phyloP scores from a whole-genome alignment of 2,329 filamentous ascomycete species.

The Colletotrichum gigasporum region DNA sequence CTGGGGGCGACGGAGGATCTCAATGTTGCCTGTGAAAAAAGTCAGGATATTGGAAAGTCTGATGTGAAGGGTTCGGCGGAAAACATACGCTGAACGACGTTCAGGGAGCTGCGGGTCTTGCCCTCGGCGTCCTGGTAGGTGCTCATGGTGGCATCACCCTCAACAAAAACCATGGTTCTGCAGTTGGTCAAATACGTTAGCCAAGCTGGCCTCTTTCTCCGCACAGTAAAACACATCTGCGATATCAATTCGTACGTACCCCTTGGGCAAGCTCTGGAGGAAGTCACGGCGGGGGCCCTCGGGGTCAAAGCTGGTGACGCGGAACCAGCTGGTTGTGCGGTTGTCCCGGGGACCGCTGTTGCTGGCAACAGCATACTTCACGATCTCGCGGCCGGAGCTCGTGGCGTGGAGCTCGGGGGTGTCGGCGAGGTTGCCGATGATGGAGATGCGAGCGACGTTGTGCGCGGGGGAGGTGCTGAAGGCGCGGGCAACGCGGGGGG shows the following conservation, averaged over 20 bases:
- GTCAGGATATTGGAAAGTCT: slow-evolving; percentile 31
- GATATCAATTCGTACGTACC: too few species aligned
- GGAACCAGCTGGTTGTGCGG: slow-evolving; percentile 86
- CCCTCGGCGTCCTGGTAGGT: slow-evolving; percentile 76
- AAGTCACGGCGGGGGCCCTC: slow-evolving; percentile 77
- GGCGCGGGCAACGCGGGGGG: slow-evolving; percentile 65
- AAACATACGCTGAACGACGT: slow-evolving; percentile 81
- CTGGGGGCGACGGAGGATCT: slow-evolving; percentile 55
- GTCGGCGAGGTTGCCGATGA: slow-evolving; percentile 86
- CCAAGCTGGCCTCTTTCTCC: background rate
- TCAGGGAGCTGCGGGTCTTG: slow-evolving; percentile 71
- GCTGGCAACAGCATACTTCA: slow-evolving; percentile 82
- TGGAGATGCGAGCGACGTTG: slow-evolving; percentile 79
- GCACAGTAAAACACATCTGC: background rate
- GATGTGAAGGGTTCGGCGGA: background rate
- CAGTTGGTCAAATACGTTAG: slow-evolving; percentile 5
- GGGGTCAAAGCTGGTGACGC: slow-evolving; percentile 74
- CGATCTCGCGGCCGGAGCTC: slow-evolving; percentile 75
- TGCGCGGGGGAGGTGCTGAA: slow-evolving; percentile 79
- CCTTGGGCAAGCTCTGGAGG: slow-evolving; percentile 80
- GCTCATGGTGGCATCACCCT: slow-evolving; percentile 80
- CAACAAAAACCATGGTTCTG: slow-evolving; percentile 83
- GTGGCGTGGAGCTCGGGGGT: slow-evolving; percentile 80
- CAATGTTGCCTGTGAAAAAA: slow-evolving; percentile 49
- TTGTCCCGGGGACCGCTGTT: slow-evolving; percentile 74